These are phyloP conservation scores for Dorcoceras hygrometricum DNA, from an alignment of 257 asterid genomes.

Conservation along the genomic window DNA sequence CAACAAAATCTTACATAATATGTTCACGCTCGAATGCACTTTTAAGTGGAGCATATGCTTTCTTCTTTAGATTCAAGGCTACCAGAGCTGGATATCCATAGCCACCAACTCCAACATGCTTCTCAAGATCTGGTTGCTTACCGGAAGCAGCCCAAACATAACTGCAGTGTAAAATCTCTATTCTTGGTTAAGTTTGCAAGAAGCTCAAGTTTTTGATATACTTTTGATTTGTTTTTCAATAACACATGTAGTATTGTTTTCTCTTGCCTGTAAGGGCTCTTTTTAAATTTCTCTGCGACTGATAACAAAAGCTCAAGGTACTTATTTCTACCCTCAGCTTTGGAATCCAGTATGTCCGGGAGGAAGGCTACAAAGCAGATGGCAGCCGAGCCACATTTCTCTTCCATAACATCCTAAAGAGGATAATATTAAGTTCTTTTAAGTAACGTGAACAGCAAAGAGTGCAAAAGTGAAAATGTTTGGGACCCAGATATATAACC, in stretches of 20 bases:
- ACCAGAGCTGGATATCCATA: conserved; percentile 94
- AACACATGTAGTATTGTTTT: conserved; percentile 1
- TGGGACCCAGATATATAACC: conserved; percentile 32
- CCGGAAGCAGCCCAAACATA: conserved; percentile 92
- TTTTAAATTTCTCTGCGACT: conserved; percentile 79
- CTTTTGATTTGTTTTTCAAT: not conserved
- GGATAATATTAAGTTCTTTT: conserved; percentile 17
- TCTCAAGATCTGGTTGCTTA: conserved; percentile 83
- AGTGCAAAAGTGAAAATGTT: not conserved
- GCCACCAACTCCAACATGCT: conserved; percentile 89
- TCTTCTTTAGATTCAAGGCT: conserved; percentile 80
- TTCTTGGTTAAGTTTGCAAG: conserved; percentile 1
- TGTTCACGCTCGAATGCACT: conserved; percentile 77
- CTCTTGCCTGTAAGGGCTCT: conserved; percentile 82
- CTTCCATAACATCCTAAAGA: conserved; percentile 73
- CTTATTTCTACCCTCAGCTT: conserved; percentile 85
- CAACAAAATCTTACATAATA: conserved; percentile 45
- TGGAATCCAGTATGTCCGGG: conserved; percentile 94
- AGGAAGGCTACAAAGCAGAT: conserved; percentile 88
- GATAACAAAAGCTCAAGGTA: conserved; percentile 66
- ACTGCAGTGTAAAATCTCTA: conserved; percentile 42
- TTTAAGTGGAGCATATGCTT: conserved; percentile 78
- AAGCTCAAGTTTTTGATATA: not conserved
- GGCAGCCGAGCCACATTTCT: conserved; percentile 88
- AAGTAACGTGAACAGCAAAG: not conserved